Evolutionary conservation across 192 early-diverging fungal genomes (phyloP).

Genomic region (Geranomyces michiganensis): DNA sequence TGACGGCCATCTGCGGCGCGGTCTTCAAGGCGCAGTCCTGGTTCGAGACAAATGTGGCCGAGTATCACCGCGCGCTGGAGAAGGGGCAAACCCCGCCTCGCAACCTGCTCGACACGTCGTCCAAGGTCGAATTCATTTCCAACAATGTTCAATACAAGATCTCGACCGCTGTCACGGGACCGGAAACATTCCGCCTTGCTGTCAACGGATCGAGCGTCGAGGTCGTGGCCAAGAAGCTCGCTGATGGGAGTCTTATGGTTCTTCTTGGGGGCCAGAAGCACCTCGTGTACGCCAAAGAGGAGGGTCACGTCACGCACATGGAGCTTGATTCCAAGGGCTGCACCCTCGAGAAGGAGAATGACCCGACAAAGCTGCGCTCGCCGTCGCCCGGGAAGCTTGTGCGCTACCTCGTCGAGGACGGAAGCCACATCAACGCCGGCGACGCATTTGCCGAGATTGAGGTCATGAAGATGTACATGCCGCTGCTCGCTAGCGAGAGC

Average conservation of each 20-base stretch:
- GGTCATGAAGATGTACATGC: constrained; percentile 99
- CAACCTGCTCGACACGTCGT: constrained; percentile 70
- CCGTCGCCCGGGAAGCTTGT: constrained; percentile 98
- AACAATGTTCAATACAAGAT: constrained; percentile 91
- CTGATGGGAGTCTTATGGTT: constrained; percentile 91
- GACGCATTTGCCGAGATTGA: constrained; percentile 98
- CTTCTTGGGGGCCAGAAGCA: constrained; percentile 90
- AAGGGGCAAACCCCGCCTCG: constrained; percentile 90
- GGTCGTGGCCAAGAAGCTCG: constrained; percentile 80
- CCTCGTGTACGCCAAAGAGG: constrained; percentile 87
- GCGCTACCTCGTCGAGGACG: constrained; percentile 89
- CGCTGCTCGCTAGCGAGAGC: constrained; percentile 86
- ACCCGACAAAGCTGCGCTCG: constrained; percentile 94
- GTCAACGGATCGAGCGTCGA: constrained; percentile 83
- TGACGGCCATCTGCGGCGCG: constrained; percentile 91
- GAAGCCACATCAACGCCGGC: constrained; percentile 83
- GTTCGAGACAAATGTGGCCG: constrained; percentile 65
- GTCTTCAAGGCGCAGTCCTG: constrained; percentile 79
- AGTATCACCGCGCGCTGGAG: constrained; percentile 83
- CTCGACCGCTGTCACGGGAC: constrained; percentile 76
- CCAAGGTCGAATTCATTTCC: constrained; percentile 90
- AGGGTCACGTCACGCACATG: constrained; percentile 84
- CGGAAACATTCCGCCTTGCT: constrained; percentile 76
- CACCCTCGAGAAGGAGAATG: constrained; percentile 93
- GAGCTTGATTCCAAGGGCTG: constrained; percentile 91